phyloP scores from a whole-genome alignment of 208 protist genomes.

The Kentomonas sorsogonicus region DNA sequence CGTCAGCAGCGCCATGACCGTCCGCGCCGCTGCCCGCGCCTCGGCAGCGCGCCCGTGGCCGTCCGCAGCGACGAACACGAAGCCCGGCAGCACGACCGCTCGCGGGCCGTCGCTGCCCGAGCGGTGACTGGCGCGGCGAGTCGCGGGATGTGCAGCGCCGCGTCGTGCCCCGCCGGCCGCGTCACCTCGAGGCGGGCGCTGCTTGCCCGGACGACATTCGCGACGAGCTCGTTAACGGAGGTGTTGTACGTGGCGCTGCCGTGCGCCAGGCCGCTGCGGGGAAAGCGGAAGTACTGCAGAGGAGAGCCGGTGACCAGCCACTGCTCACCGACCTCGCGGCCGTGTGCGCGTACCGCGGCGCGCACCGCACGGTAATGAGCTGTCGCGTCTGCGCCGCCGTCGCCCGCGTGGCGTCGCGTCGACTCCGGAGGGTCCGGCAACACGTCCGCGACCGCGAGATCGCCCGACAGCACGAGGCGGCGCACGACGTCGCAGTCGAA shows the following conservation, averaged over 20 bases:
- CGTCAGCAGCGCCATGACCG: neutral
- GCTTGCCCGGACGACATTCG: too few relatives aligned
- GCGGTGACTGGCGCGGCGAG: neutral
- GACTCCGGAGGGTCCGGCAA: slow-evolving; percentile 8
- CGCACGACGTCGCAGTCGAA: slow-evolving; percentile 21
- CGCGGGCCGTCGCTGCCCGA: neutral
- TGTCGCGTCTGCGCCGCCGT: slow-evolving; percentile 2
- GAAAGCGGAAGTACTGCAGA: too few relatives aligned
- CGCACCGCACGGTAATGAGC: neutral
- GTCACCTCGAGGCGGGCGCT: neutral
- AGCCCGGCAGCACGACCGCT: slow-evolving; percentile 15
- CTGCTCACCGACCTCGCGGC: too few relatives aligned
- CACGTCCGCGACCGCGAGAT: slow-evolving; percentile 9
- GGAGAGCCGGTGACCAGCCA: too few relatives aligned
- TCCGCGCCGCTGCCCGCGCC: neutral
- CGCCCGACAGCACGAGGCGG: slow-evolving; percentile 18
- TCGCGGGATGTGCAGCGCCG: neutral
- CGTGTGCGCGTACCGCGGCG: too few relatives aligned
- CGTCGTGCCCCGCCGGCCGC: neutral
- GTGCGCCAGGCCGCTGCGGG: too few relatives aligned
- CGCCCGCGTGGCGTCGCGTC: neutral
- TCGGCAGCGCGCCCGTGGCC: neutral
- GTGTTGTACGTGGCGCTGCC: too few relatives aligned
- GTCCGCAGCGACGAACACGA: slow-evolving; percentile 9
- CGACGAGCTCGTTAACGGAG: too few relatives aligned